Base-by-base conservation (phyloP, 2,329 filamentous ascomycete species). In the Fusarium chuoi region DNA sequence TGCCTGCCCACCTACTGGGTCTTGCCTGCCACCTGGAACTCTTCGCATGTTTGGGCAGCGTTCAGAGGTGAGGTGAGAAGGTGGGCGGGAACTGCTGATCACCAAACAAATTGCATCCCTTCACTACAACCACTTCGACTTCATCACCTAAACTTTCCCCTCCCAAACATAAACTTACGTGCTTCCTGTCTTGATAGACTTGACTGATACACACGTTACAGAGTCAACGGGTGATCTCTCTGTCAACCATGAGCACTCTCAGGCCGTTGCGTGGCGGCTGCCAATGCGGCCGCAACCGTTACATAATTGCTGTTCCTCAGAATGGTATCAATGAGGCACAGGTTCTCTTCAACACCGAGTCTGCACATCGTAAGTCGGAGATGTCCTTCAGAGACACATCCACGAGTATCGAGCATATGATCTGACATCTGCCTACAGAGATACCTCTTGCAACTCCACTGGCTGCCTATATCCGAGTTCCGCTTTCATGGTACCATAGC, bases 271-370 rank as follows among this genome's bases (percentile, higher is more conserved):
- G 89, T 73, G 95, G 95, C 78, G 89, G 91, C 73, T 98, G 95
- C 85, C 91, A 92, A 60, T 98, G 95, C 82, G 94, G 95, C 65
- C 90, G 95, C 70, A 97, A 96, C 79, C 88, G 91, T 79, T 98
- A 97, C 83, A 87, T 91, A 65, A 90, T 98, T 75, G 84, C 89
- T 51, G 87, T 96, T 30, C 94, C 94, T 4, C 81, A 85, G 26
- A 83, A 87, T 75, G 85, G 88, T 45, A 82, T 84, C 44, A 84
- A 90, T 39, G 83, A 87, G 57, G 90, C 91, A 22, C 88, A 91
- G 75, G 90, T 97, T 28, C 89, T 94, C 71, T 96, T 97, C 80
- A 92, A 94, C 82, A 90, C 91, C 42, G 89, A 90, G 67, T 85
- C 87, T 63, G 85, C 87, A 44, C 93, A 94, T 77, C 90, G 95